A percentile compares a stretch with the other conserved stretches of the same genome.
Conservation (phyloP, 1,139 yeast species). For the Candida gigantensis region DNA sequence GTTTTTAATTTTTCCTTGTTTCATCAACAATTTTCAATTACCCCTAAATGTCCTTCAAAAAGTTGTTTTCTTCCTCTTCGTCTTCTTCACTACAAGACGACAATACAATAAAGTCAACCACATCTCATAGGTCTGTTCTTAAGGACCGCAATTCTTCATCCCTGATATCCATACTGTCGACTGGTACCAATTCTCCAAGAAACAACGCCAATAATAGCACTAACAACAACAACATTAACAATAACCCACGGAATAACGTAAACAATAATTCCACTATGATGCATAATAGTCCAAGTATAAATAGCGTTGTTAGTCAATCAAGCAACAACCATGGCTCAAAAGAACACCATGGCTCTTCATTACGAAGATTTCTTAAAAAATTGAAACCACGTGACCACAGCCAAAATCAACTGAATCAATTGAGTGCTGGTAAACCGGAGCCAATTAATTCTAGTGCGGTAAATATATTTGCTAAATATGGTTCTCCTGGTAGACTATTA, state of each 20-base stretch:
- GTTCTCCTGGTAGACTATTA: conserved; percentile 53
- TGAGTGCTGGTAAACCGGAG: conserved; percentile 7
- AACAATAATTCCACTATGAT: conserved; percentile 1
- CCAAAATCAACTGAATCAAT: not conserved
- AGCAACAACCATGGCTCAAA: conserved; percentile 13
- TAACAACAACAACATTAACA: conserved; percentile 1
- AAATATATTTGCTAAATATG: conserved; percentile 49
- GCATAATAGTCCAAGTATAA: conserved; percentile 8
- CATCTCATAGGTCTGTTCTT: conserved; percentile 14
- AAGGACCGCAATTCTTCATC: conserved; percentile 12
- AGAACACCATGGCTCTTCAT: conserved; percentile 28
- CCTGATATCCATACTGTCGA: conserved; percentile 13
- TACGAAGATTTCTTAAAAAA: conserved; percentile 41
- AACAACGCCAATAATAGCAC: not conserved
- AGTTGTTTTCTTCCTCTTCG: conserved; percentile 12
- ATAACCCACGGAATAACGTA: not conserved
- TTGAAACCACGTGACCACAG: conserved; percentile 26
- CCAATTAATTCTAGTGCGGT: conserved; percentile 20
- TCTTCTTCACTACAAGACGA: conserved; percentile 11
- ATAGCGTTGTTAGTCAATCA: conserved; percentile 4
- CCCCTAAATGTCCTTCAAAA: conserved; percentile 15
- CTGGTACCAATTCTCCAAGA: conserved; percentile 8
- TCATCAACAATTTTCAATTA: not conserved
- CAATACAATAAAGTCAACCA: conserved; percentile 10
- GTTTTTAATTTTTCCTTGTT: not conserved